Evolutionary conservation across 192 early-diverging fungal genomes (phyloP).

Genomic region (Gonapodya prolifera): DNA sequence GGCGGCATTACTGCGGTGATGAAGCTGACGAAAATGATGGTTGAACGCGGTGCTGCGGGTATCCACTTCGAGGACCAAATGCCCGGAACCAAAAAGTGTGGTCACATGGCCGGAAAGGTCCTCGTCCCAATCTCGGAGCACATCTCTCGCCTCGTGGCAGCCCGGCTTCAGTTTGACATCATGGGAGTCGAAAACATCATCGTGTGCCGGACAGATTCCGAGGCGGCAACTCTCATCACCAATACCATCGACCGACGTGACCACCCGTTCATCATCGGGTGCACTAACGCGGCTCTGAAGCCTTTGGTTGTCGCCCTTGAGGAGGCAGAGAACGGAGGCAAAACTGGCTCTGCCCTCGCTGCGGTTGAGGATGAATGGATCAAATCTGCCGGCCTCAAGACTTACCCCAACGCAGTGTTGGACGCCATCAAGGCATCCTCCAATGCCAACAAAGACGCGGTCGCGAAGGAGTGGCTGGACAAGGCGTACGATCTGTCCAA

Average conservation of each 20-base stretch:
- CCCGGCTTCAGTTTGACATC: conserved; percentile 93
- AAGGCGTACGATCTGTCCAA: conserved; percentile 55
- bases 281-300: conserved; percentile 64
- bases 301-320: conserved; percentile 63
- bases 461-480: conserved; percentile 23
- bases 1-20: conserved; percentile 96
- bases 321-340: conserved; percentile 63
- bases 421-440: conserved; percentile 46
- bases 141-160: conserved; percentile 89
- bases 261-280: conserved; percentile 90
- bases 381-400: conserved; percentile 44
- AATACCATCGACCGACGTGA: conserved; percentile 93
- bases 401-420: conserved; percentile 66
- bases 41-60: conserved; percentile 90
- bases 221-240: conserved; percentile 91
- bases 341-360: conserved; percentile 57
- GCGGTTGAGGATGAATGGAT: conserved; percentile 79
- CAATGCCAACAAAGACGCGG: conserved; percentile 33
- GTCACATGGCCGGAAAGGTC: conserved; percentile 98
- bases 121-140: conserved; percentile 96
- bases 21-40: conserved; percentile 96
- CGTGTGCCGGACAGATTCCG: conserved; percentile 90
- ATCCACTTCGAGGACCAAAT: conserved; percentile 91
- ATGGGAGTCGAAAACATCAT: conserved; percentile 93
- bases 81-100: conserved; percentile 95